A percentile compares a stretch with the other conserved stretches of the same genome.
These are phyloP conservation scores for Alternaria triticimaculans DNA, from an alignment of 2,329 filamentous ascomycete genomes.

Conservation along the genomic window DNA sequence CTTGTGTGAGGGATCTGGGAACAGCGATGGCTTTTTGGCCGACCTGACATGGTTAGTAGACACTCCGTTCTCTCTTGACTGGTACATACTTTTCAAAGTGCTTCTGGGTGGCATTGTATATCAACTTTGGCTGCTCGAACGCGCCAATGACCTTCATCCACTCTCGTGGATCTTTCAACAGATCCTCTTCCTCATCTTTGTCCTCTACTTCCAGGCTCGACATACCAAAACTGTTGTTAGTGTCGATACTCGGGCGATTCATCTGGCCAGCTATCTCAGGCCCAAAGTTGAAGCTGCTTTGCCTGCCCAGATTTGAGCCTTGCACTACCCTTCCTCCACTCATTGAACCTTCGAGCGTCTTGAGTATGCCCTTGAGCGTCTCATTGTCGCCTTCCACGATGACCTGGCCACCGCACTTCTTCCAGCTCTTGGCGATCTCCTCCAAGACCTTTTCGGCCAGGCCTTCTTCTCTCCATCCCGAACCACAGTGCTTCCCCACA, in stretches of 20 bases:
- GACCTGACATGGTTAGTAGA: conserved; percentile 39
- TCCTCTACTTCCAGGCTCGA: conserved; percentile 59
- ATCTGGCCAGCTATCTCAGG: conserved; percentile 34
- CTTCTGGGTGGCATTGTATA: conserved; percentile 82
- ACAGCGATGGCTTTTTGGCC: conserved; percentile 51
- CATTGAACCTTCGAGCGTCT: conserved; percentile 86
- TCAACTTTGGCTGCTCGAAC: conserved; percentile 81
- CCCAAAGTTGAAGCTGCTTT: conserved; percentile 70
- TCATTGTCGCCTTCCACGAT: conserved; percentile 83
- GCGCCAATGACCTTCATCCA: conserved; percentile 87
- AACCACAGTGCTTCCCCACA: conserved; percentile 91
- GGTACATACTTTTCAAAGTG: conserved; percentile 77
- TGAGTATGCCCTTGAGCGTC: conserved; percentile 78
- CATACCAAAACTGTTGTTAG: conserved; percentile 69
- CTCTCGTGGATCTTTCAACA: conserved; percentile 71
- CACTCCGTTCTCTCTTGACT: accelerated
- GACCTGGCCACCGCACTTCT: conserved; percentile 83
- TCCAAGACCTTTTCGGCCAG: conserved; percentile 91
- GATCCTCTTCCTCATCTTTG: conserved; percentile 64
- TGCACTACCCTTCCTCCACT: conserved; percentile 75
- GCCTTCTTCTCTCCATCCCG: conserved; percentile 95
- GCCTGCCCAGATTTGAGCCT: conserved; percentile 63
- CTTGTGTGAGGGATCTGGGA: conserved; percentile 81
- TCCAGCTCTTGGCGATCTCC: conserved; percentile 90
- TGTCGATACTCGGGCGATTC: conserved; percentile 56